Base-by-base conservation (phyloP, 306 rosid genomes). In the Quercus suber region DNA sequence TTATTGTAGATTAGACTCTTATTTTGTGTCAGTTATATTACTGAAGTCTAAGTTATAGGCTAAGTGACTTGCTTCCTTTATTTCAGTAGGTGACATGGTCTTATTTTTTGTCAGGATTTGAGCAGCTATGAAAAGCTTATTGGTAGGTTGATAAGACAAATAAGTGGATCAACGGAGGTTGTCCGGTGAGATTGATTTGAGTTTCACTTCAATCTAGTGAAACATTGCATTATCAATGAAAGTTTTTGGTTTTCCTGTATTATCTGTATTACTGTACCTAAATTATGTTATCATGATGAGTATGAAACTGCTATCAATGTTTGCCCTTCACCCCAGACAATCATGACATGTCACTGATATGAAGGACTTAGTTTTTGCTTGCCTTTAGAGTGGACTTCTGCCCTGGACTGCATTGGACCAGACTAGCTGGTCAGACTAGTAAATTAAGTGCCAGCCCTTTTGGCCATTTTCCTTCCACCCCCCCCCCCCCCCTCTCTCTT, bases 161-260 rank as follows among this genome's bases (percentile, higher is more conserved):
- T 94, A 80, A 83, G 93, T 43, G 94, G 93, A 31, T n/a, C 85
- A 27, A 87, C 81, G 74, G 93, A 94, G 76, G 87, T 76, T 76
- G 93, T 94, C 68, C 90, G 97, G 98, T 94, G 55, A 84, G 80
- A 70, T 79, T 53, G 79, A 69, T 80, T 68, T 68, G 13, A 31
- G 59, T 45, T 77, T 79, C 49, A 75, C 55, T 67, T 6, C 27
- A 33, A 19, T 68, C 72, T 35, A 35, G 52, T 49, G 27, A 33
- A 67, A 67, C 5, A 1, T 35, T 68, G n/a, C 27, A 9, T 35
- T 1, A 35, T 33, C 69, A 63, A 21, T 18, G 20, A 23, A 31
- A 21, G 35, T 23, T 60, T 68, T 35, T 8, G 61, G 49, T 19
- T 58, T 12, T 25, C 17, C 18, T 27, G 1, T 27, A 19, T 41